A percentile compares a stretch with the other conserved stretches of the same genome.
Conservation (phyloP, 495 filamentous ascomycete species). For the Daldinia concentrica region DNA sequence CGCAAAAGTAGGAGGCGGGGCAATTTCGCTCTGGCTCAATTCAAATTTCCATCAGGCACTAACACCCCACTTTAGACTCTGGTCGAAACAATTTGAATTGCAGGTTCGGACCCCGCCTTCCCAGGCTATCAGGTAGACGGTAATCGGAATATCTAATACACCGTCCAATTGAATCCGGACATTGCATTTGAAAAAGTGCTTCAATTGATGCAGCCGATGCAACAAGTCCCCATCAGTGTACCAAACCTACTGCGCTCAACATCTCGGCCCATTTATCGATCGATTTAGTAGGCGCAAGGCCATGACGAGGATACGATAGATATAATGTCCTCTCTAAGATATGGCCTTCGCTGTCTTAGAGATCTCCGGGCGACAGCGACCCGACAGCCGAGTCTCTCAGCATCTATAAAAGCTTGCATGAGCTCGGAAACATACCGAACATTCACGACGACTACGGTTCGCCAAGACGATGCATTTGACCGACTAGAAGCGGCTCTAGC, state of each 20-base stretch:
- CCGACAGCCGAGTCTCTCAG: slow-evolving; percentile 33
- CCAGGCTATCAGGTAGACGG: background rate
- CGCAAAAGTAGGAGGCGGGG: slow-evolving; percentile 44
- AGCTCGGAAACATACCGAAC: slow-evolving; percentile 26
- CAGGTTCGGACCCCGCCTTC: slow-evolving; percentile 4
- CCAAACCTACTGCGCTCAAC: background rate
- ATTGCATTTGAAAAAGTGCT: slow-evolving; percentile 32
- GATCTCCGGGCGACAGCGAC: slow-evolving; percentile 27
- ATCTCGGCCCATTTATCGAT: slow-evolving; percentile 2
- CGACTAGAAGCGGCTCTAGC: slow-evolving; percentile 33
- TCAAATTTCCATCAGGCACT: slow-evolving; percentile 37
- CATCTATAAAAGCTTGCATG: slow-evolving; percentile 14
- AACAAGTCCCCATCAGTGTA: background rate
- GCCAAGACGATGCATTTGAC: slow-evolving; percentile 12
- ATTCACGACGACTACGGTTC: slow-evolving; percentile 30
- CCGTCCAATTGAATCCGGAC: slow-evolving; percentile 22
- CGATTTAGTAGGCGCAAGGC: slow-evolving; percentile 17
- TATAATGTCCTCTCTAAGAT: slow-evolving; percentile 46
- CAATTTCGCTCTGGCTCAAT: slow-evolving; percentile 35
- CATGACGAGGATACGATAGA: slow-evolving; percentile 45
- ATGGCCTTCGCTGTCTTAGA: slow-evolving; percentile 45
- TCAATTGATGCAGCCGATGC: slow-evolving; percentile 2
- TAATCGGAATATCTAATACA: slow-evolving; percentile 31
- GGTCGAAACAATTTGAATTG: slow-evolving; percentile 13
- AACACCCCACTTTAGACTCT: slow-evolving; percentile 27